Evolutionary conservation across 371 early-diverging fungal species (phyloP).

Genomic region (Circinella minor): DNA sequence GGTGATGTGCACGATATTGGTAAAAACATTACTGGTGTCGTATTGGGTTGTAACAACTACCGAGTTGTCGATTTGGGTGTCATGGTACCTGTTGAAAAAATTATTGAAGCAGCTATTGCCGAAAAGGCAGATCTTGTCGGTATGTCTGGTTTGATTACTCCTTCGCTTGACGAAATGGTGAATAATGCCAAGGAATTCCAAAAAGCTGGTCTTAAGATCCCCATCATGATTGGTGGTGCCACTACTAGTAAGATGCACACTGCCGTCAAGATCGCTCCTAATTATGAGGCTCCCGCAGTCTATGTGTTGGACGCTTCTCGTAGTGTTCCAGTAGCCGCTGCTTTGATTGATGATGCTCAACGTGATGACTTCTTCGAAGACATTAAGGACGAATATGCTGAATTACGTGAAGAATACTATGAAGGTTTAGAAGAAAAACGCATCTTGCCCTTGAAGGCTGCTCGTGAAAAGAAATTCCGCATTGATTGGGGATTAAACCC

Average conservation of each 20-base stretch:
- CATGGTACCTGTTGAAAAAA: constrained; percentile 91
- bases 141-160: constrained; percentile 91
- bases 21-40: constrained; percentile 94
- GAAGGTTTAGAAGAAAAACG: constrained; percentile 86
- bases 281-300: constrained; percentile 72
- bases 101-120: constrained; percentile 82
- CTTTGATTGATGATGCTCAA: constrained; percentile 75
- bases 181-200: constrained; percentile 91
- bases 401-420: constrained; percentile 92
- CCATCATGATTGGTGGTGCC: constrained; percentile 92
- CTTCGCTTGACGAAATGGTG: constrained; percentile 95
- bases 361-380: constrained; percentile 85
- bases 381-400: constrained; percentile 90
- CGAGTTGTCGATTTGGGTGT: constrained; percentile 92
- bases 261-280: constrained; percentile 93
- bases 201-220: constrained; percentile 84
- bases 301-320: constrained; percentile 85
- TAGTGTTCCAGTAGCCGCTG: constrained; percentile 81
- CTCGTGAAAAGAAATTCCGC: constrained; percentile 63
- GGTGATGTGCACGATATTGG: constrained; percentile 92
- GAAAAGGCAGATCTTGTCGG: constrained; percentile 92
- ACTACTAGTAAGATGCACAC: constrained; percentile 96
- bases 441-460: constrained; percentile 69
- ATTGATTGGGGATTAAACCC: constrained; percentile 71
- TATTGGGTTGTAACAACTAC: constrained; percentile 95